Conservation (phyloP, 2,329 filamentous ascomycete species). For the Diaporthe sp. region DNA sequence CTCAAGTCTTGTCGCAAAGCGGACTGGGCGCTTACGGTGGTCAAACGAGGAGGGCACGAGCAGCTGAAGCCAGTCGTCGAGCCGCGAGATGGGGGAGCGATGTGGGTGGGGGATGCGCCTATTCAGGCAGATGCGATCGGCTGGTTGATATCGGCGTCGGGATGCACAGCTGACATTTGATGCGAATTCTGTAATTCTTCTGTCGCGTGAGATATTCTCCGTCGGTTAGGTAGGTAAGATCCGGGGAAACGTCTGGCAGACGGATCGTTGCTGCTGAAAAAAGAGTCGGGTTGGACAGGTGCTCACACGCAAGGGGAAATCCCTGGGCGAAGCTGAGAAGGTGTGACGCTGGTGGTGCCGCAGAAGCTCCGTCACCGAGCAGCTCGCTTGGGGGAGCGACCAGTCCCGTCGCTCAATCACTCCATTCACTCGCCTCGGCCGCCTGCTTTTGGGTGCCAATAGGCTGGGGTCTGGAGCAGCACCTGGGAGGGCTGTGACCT, state of each 20-base stretch:
- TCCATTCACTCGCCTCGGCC: background rate
- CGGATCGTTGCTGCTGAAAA: constrained; percentile 21
- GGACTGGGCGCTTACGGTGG: constrained; percentile 8
- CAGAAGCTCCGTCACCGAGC: constrained; percentile 30
- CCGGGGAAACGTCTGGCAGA: background rate
- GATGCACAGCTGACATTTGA: constrained; percentile 29
- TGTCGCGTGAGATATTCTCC: constrained; percentile 4
- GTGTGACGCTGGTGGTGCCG: constrained; percentile 20
- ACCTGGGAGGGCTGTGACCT: background rate
- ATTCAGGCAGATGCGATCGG: constrained; percentile 1
- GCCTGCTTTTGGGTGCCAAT: constrained; percentile 4
- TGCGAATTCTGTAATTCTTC: background rate
- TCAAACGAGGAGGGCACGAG: background rate
- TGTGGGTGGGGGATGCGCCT: background rate
- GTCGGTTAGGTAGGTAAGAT: background rate
- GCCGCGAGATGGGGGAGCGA: constrained; percentile 7
- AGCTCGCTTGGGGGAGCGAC: constrained; percentile 26
- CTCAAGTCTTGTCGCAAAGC: constrained; percentile 10
- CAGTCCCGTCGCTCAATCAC: constrained; percentile 10
- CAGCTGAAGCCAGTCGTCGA: constrained; percentile 17
- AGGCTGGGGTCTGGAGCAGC: constrained; percentile 1
- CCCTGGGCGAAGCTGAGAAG: constrained; percentile 29
- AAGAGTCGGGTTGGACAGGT: constrained; percentile 6
- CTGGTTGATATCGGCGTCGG: constrained; percentile 18
- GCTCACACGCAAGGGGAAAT: constrained; percentile 26